Evolutionary conservation across 257 asterid genomes (phyloP).

Genomic region (Penstemon eatonii): DNA sequence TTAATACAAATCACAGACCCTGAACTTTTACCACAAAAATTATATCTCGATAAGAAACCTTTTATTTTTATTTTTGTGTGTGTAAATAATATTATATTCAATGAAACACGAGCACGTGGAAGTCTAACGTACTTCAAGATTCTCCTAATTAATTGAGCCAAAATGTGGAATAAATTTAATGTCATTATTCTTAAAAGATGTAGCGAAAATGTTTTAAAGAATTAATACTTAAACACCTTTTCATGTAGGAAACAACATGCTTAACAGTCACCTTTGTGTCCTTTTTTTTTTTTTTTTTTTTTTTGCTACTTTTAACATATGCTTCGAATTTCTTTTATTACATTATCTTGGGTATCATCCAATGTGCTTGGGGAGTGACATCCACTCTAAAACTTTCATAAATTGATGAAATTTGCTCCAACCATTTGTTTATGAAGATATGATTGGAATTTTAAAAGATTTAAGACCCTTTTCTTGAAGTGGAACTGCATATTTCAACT

Average conservation of each 20-base stretch:
- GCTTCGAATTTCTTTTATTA: slow-evolving; percentile 13
- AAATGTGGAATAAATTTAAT: neutral
- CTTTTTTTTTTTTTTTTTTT: neutral
- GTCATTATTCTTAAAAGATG: slow-evolving; percentile 4
- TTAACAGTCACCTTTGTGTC: neutral
- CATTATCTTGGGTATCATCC: slow-evolving; percentile 19
- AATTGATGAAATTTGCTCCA: neutral
- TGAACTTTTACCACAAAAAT: no score
- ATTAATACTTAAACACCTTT: slow-evolving; percentile 12
- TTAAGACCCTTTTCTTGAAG: neutral
- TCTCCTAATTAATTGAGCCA: slow-evolving; percentile 9
- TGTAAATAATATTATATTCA: neutral
- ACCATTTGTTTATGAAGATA: slow-evolving; percentile 17
- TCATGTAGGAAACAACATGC: neutral
- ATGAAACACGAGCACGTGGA: slow-evolving; percentile 24
- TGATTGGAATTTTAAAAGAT: slow-evolving; percentile 11
- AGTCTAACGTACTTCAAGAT: slow-evolving; percentile 15
- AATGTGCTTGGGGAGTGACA: slow-evolving; percentile 21
- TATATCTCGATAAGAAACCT: no score
- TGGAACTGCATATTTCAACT: neutral
- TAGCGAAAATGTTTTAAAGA: neutral
- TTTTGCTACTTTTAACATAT: slow-evolving; percentile 5
- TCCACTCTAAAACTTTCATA: neutral
- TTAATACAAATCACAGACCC: neutral
- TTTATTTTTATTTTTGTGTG: no score